Conservation (phyloP, 176 grass and related monocot species). For the Saccharum spontaneum region DNA sequence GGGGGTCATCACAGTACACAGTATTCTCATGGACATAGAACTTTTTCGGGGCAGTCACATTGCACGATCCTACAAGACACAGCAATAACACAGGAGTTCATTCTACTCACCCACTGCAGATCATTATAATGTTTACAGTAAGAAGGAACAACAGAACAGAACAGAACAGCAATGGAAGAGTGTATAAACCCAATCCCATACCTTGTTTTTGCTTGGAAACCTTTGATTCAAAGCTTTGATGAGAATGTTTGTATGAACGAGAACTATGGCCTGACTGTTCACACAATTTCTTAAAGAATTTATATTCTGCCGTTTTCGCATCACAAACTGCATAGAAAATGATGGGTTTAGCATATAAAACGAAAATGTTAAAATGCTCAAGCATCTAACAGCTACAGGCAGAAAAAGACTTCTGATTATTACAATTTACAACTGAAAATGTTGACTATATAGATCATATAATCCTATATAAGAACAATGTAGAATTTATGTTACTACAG, state of each 20-base stretch:
- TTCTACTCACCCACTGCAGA: slow-evolving; percentile 5
- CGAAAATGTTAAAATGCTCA: neutral
- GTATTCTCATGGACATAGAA: slow-evolving; percentile 37
- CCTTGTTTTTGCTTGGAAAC: slow-evolving; percentile 38
- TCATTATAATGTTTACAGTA: slow-evolving; percentile 30
- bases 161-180: neutral
- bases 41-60: slow-evolving; percentile 29
- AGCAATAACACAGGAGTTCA: slow-evolving; percentile 28
- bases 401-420: slow-evolving; percentile 1
- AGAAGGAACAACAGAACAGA: neutral
- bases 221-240: slow-evolving; percentile 28
- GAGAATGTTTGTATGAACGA: slow-evolving; percentile 30
- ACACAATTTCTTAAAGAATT: slow-evolving; percentile 67
- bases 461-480: neutral
- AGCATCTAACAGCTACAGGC: slow-evolving; percentile 13
- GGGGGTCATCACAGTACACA: slow-evolving; percentile 21
- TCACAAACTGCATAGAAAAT: slow-evolving; percentile 45
- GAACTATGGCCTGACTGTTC: slow-evolving; percentile 47
- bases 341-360: slow-evolving; percentile 12
- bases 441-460: slow-evolving; percentile 4
- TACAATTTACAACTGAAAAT: slow-evolving; percentile 7
- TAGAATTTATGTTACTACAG: neutral
- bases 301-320: slow-evolving; percentile 66
- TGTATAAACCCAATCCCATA: neutral
- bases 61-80: slow-evolving; percentile 47